phyloP scores from a whole-genome alignment of 192 early-diverging fungal species.

The Mortierella alpina region DNA sequence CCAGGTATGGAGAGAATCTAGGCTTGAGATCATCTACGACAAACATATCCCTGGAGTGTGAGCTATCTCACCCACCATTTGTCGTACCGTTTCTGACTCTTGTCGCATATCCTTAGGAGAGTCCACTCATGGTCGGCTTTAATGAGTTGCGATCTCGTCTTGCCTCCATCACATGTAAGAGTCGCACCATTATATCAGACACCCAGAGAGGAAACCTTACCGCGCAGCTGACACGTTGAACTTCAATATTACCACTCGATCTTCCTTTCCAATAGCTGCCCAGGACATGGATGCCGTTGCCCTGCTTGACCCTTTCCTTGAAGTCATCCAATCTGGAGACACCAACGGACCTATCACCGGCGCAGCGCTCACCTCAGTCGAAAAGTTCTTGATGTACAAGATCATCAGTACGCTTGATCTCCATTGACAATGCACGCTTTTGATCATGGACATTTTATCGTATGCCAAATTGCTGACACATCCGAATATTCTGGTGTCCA shows the following conservation, averaged over 20 bases:
- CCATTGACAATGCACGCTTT: background rate
- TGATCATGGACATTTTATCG: background rate
- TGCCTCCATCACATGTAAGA: slow-evolving; percentile 60
- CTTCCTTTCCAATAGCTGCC: slow-evolving; percentile 59
- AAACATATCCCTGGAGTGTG: background rate
- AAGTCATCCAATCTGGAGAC: slow-evolving; percentile 91
- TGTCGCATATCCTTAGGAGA: slow-evolving; percentile 57
- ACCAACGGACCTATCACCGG: slow-evolving; percentile 96
- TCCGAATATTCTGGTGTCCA: slow-evolving; percentile 4
- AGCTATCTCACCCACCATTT: background rate
- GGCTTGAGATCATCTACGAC: background rate
- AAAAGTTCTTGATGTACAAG: slow-evolving; percentile 89
- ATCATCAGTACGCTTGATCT: slow-evolving; percentile 64
- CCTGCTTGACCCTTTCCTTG: slow-evolving; percentile 92
- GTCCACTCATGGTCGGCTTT: slow-evolving; percentile 76
- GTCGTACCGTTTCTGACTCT: background rate
- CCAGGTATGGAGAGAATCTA: slow-evolving; percentile 43
- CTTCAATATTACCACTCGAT: background rate
- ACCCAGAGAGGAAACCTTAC: no score
- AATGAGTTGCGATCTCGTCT: slow-evolving; percentile 69
- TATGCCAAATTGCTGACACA: slow-evolving; percentile 17
- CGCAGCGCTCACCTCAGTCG: slow-evolving; percentile 87
- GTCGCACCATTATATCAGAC: background rate
- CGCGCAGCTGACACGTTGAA: no score
- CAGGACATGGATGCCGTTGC: slow-evolving; percentile 71